Base-by-base conservation (phyloP, 768 basidiomycete genomes). In the Lactarius evosmus region DNA sequence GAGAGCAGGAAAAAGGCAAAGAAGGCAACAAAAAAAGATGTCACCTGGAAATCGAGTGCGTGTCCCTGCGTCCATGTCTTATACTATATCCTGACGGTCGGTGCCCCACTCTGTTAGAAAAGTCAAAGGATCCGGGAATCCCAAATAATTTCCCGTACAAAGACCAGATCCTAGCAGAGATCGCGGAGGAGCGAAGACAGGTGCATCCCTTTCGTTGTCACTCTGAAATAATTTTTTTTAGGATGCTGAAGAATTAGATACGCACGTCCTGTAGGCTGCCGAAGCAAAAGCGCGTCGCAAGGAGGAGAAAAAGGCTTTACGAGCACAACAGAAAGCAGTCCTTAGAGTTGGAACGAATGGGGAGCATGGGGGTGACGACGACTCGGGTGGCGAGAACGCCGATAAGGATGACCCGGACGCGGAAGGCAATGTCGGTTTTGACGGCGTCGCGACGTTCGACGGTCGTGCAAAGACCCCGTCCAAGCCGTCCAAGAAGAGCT, bases 61-160 rank as follows among this genome's bases (percentile, higher is more conserved):
- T 82, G 33, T 58, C 59, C 36, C 3, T 32, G n/a, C 27, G 6
- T 36, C 53, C 25, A 27, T 17, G 7, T 58, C 46, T 52, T 63
- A 56, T 70, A 55, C 14, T 32, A 0, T 46, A 34, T 46, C 41
- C 51, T 56, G 52, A 51, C 25, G 56, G 46, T 50, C 41, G 29
- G 30, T 29, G n/a, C 56, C 50, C 58, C 32, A 14, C 46, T 3
- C 67, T 16, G 14, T 36, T 60, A 91, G 90, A 90, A 74, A 84
- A 87, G 66, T 82, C 84, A 71, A 95, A 93, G 74, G 95, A 98
- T 74, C 93, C 91, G 33, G 95, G 95, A 51, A 94, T 97, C 68
- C 95, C 95, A 7, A 95, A 90, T 75, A 87, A 85, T 63, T 94
- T 94, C 77, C 94, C 93, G 4, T 95, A 88, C 81, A 98, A 96